Conservation (phyloP, 2,329 filamentous ascomycete genomes). For the Graphiopsis chlorocephala region DNA sequence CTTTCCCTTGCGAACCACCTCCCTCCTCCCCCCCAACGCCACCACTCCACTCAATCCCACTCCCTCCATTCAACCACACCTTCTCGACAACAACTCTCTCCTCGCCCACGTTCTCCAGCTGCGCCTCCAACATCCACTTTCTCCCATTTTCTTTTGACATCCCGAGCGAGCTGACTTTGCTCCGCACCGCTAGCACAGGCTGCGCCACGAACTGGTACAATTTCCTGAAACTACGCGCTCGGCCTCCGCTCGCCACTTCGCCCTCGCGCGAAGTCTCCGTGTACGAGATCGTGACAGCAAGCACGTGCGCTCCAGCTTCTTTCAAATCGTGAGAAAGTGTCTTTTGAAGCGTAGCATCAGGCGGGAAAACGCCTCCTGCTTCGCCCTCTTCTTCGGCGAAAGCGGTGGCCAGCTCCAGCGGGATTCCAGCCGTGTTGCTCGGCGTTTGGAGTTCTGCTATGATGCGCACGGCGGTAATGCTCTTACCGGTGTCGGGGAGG, state of each 20-base stretch:
- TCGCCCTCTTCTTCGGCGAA: not conserved
- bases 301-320: constrained; percentile 89
- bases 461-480: constrained; percentile 74
- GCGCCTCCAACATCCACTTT: constrained; percentile 80
- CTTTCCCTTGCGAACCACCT: not conserved
- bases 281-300: constrained; percentile 91
- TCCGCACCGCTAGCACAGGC: constrained; percentile 82
- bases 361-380: not conserved
- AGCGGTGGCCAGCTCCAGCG: constrained; percentile 56
- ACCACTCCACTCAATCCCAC: constrained; percentile 23
- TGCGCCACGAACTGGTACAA: constrained; percentile 96
- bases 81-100: constrained; percentile 73
- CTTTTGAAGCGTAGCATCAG: constrained; percentile 69
- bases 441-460: constrained; percentile 96
- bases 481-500: constrained; percentile 36
- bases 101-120: constrained; percentile 92
- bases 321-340: constrained; percentile 84
- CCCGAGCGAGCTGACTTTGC: constrained; percentile 68
- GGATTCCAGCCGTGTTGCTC: constrained; percentile 59
- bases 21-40: not conserved
- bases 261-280: constrained; percentile 65
- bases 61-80: constrained; percentile 30
- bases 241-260: constrained; percentile 51
- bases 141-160: constrained; percentile 32
- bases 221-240: constrained; percentile 85